Evolutionary conservation across 768 basidiomycete species (phyloP).

Genomic region (Tubosaeta sp.): DNA sequence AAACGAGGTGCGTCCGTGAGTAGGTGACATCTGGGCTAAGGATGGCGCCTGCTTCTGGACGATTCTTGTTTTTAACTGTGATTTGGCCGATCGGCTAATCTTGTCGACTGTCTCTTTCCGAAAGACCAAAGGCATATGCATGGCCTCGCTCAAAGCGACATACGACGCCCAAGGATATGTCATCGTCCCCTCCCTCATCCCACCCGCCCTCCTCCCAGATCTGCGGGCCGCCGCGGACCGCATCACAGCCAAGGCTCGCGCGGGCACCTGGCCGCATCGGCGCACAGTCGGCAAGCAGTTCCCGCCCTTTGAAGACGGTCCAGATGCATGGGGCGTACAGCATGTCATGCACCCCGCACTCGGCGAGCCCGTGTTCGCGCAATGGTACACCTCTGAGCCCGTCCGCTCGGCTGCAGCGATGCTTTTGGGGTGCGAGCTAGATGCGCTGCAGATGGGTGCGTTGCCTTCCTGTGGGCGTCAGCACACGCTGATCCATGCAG

Average conservation of each 20-base stretch:
- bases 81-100: no score
- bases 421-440: slow-evolving; percentile 52
- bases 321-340: slow-evolving; percentile 79
- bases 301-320: slow-evolving; percentile 60
- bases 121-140: neutral
- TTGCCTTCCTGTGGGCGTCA: no score
- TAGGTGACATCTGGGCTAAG: neutral
- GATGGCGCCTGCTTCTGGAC: neutral
- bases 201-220: slow-evolving; percentile 32
- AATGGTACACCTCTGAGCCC: slow-evolving; percentile 61
- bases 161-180: slow-evolving; percentile 69
- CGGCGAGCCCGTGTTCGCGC: slow-evolving; percentile 51
- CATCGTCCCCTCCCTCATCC: slow-evolving; percentile 53
- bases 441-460: slow-evolving; percentile 64
- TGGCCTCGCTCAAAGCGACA: slow-evolving; percentile 30
- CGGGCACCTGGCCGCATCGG: slow-evolving; percentile 59
- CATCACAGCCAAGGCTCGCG: slow-evolving; percentile 49
- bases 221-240: slow-evolving; percentile 51
- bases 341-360: slow-evolving; percentile 79
- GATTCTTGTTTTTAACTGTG: neutral
- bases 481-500: slow-evolving; percentile 20
- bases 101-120: neutral
- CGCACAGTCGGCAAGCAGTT: slow-evolving; percentile 77
- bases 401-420: slow-evolving; percentile 41
- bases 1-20: neutral